phyloP scores from a whole-genome alignment of 129 eudicot genomes.

The Ambrosia artemisiifolia region DNA sequence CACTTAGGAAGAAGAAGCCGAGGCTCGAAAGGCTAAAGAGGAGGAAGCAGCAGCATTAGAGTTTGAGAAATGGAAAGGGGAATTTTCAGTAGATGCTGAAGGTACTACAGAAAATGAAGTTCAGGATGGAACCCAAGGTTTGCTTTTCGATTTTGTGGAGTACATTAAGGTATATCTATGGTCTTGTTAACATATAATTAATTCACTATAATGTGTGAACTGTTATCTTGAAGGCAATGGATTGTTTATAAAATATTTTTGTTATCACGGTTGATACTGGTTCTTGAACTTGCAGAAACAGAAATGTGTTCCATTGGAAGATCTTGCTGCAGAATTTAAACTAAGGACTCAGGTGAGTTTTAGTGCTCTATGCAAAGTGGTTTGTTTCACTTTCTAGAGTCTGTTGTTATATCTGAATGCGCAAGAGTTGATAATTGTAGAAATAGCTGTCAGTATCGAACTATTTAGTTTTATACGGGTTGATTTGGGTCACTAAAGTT shows the following conservation, averaged over 20 bases:
- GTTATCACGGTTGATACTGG: background rate
- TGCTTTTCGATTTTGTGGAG: constrained; percentile 89
- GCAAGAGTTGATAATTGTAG: background rate
- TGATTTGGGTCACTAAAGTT: background rate
- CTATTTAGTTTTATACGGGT: background rate
- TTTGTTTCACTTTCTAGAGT: background rate
- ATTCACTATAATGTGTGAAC: background rate
- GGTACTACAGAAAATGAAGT: constrained; percentile 91
- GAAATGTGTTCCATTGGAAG: constrained; percentile 93
- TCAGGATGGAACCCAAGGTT: constrained; percentile 87
- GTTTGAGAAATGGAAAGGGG: constrained; percentile 98
- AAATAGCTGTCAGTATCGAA: background rate
- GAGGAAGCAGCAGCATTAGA: constrained; percentile 97
- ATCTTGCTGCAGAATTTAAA: constrained; percentile 97
- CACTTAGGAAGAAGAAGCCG: constrained; percentile 94
- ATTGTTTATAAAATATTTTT: background rate
- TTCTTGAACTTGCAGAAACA: constrained; percentile 65
- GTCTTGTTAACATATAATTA: background rate
- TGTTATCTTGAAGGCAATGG: background rate
- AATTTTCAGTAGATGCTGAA: constrained; percentile 93
- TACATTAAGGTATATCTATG: constrained; percentile 73
- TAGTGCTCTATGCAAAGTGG: background rate
- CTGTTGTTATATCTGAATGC: background rate
- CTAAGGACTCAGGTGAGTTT: constrained; percentile 80
- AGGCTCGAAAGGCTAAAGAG: constrained; percentile 83